These are phyloP conservation scores for Saraca asoca DNA, from an alignment of 331 rosid genomes.

Conservation along the genomic window DNA sequence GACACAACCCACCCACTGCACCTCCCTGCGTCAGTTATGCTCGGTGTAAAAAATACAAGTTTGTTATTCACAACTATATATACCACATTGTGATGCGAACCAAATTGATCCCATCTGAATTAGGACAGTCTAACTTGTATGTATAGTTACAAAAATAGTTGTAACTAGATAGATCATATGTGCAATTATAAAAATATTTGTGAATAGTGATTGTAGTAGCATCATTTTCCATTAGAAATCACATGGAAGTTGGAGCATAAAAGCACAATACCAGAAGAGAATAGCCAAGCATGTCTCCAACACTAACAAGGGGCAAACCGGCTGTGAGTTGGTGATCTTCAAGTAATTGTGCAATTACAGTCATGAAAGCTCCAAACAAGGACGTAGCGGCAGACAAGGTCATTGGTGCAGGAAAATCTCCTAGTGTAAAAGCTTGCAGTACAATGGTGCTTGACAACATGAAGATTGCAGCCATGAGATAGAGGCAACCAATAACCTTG, in stretches of 20 bases:
- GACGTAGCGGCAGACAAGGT: constrained; percentile 69
- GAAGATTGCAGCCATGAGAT: constrained; percentile 58
- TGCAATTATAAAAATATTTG: background rate
- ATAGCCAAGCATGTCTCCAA: constrained; percentile 47
- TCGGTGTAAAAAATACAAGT: constrained; percentile 11
- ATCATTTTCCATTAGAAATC: too few species aligned
- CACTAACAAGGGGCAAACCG: constrained; percentile 49
- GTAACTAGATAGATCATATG: too few species aligned
- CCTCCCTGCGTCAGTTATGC: constrained; percentile 50
- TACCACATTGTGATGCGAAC: too few species aligned
- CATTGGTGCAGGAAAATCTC: constrained; percentile 81
- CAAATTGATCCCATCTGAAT: background rate
- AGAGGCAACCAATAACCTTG: constrained; percentile 67
- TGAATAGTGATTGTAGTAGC: background rate
- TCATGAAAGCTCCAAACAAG: constrained; percentile 57
- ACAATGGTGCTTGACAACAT: constrained; percentile 59
- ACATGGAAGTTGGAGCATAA: background rate
- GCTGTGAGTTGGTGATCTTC: constrained; percentile 40
- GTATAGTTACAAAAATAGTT: too few species aligned
- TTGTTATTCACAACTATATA: background rate
- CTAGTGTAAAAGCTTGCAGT: constrained; percentile 72
- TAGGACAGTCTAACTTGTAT: too few species aligned
- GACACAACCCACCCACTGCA: constrained; percentile 56
- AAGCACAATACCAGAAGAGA: constrained; percentile 54
- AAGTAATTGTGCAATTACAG: constrained; percentile 47